Conservation (phyloP, 2,329 filamentous ascomycete genomes). For the Trichophaea hybrida region DNA sequence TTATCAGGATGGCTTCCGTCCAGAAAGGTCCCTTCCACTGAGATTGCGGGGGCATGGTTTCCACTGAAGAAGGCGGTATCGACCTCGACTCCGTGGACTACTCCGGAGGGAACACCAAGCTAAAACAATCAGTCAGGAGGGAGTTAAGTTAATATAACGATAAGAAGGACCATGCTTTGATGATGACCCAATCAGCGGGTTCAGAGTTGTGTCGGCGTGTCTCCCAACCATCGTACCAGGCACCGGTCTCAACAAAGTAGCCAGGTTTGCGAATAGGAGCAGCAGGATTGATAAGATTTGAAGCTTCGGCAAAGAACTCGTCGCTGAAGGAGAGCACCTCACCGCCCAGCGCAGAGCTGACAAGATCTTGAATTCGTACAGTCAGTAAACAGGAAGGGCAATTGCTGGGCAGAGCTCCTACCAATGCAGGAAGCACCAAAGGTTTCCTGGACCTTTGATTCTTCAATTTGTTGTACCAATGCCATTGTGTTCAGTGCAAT, state of each 20-base stretch:
- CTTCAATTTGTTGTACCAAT: slow-evolving; percentile 18
- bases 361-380: slow-evolving; percentile 37
- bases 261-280: slow-evolving; percentile 48
- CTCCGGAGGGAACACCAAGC: slow-evolving; percentile 55
- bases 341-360: slow-evolving; percentile 47
- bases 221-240: slow-evolving; percentile 54
- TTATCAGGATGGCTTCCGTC: slow-evolving; percentile 42
- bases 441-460: slow-evolving; percentile 21
- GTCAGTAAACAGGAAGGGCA: background rate
- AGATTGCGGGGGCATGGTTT: slow-evolving; percentile 67
- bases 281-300: slow-evolving; percentile 50
- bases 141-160: background rate
- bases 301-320: slow-evolving; percentile 53
- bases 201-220: slow-evolving; percentile 50
- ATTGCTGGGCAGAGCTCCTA: slow-evolving; percentile 2
- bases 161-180: slow-evolving; percentile 29
- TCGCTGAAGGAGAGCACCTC: slow-evolving; percentile 52
- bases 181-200: slow-evolving; percentile 52
- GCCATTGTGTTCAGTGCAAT: background rate
- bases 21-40: slow-evolving; percentile 60
- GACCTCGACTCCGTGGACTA: slow-evolving; percentile 58
- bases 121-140: slow-evolving; percentile 28
- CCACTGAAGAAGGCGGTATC: slow-evolving; percentile 72
- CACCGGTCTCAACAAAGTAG: slow-evolving; percentile 54
- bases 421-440: slow-evolving; percentile 25